phyloP scores from a whole-genome alignment of 169 alveolate species.

The Plasmodium vivax region DNA sequence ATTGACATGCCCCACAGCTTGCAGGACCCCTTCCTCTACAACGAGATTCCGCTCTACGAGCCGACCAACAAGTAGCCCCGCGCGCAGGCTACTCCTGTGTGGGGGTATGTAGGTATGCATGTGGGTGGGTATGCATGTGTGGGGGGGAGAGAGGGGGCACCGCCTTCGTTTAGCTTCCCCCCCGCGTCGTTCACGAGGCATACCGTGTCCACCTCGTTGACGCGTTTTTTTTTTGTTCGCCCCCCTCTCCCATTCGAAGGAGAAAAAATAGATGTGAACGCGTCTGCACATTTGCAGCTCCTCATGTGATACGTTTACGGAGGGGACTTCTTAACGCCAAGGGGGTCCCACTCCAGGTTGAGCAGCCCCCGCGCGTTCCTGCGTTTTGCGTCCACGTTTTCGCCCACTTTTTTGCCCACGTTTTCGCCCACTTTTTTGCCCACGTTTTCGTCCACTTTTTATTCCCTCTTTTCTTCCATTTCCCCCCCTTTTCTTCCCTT shows the following conservation, averaged over 20 bases:
- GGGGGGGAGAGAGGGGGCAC: not conserved
- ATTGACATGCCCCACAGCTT: slow-evolving; percentile 75
- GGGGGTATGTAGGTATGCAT: not conserved
- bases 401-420: not conserved
- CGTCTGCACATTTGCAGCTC: not conserved
- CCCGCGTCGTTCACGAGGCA: not conserved
- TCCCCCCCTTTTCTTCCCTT: not conserved
- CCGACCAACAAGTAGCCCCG: slow-evolving; percentile 41
- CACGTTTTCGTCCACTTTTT: not conserved
- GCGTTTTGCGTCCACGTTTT: no score
- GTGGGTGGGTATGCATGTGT: not conserved
- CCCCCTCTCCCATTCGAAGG: not conserved
- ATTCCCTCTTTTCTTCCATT: not conserved
- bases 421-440: no score
- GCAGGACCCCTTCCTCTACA: slow-evolving; percentile 81
- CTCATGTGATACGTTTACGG: not conserved
- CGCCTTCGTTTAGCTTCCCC: not conserved
- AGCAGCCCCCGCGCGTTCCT: not conserved
- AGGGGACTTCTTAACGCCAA: not conserved
- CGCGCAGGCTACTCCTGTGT: no score
- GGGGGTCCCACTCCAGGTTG: not conserved
- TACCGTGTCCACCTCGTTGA: no score
- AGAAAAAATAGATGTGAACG: not conserved
- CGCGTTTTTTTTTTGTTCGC: not conserved
- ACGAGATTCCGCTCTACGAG: slow-evolving; percentile 81